Evolutionary conservation across 2,329 filamentous ascomycete species (phyloP), one percentile per base, ranked within the genome.

Genomic region (Niveomyces coronatus): DNA sequence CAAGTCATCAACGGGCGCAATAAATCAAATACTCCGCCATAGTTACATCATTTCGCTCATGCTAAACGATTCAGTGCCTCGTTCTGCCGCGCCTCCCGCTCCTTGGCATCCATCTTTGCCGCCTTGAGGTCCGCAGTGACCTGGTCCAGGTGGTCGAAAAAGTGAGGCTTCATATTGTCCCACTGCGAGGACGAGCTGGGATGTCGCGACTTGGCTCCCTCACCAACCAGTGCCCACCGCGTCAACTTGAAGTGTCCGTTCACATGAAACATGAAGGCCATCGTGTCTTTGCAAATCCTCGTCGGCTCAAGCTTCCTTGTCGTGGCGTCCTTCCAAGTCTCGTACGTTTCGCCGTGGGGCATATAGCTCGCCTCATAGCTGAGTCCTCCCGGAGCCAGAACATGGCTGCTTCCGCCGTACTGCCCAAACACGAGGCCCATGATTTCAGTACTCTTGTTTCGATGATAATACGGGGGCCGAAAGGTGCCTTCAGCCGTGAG

Each of bases 391-490:
- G 49, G 50, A 13, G 50, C 47, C 4, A 55, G 44, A 20, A 45
- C 43, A 30, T 51, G 44, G 35, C 50, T 51, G 42, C 50, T 52
- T 4, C 53, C 55, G 0, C 50, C 59, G 24, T 52, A 58, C 9
- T 47, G 45, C 6, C 61, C 60, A 9, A 56, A 59, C 27, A 71
- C 63, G 16, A 74, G 56, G 1, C 70, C 70, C 68, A 74, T 72
- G 40, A 76, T 61, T 48, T 77, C 73, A 0, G 68, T 67, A 20
- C 71, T 71, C 27, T 65, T 67, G 51, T 76, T 77, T 31, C 74
- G 65, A 52, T 81, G 77, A 53, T 79, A 82, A 56, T 77, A 82
- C 0, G 78, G 77, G 1, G 74, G 74, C 0, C 76, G 67, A 58
- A 79, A 81, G 0, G 77, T 80, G 41, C 68, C 67, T 32, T 71